Percentiles rank a stretch among this genome's conserved stretches.
Conservation (phyloP, 306 rosid genomes). For the Prinsepia uniflora region DNA sequence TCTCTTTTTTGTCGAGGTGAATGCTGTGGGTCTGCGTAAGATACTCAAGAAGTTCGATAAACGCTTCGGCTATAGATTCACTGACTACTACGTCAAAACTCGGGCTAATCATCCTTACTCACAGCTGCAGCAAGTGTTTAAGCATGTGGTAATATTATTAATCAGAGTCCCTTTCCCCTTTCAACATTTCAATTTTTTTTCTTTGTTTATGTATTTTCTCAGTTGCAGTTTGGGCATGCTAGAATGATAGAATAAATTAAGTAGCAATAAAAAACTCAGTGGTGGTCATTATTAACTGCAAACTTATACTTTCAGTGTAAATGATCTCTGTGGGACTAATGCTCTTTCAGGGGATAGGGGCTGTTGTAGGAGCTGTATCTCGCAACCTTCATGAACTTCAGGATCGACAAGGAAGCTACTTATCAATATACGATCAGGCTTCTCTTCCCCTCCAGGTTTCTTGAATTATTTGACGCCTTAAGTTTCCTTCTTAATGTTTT, state of each 20-base stretch:
- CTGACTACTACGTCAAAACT: slow-evolving; percentile 87
- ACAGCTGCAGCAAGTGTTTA: slow-evolving; percentile 97
- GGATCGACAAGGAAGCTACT: slow-evolving; percentile 94
- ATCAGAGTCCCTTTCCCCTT: slow-evolving; percentile 17
- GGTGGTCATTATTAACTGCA: slow-evolving; percentile 1
- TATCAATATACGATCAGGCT: slow-evolving; percentile 89
- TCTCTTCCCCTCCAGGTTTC: slow-evolving; percentile 82
- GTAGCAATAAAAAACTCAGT: not conserved
- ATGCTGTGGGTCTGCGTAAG: slow-evolving; percentile 96
- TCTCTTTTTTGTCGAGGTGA: slow-evolving; percentile 80
- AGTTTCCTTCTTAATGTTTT: slow-evolving; percentile 10
- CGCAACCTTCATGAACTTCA: slow-evolving; percentile 98
- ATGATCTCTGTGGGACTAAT: slow-evolving; percentile 26
- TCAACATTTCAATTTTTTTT: slow-evolving; percentile 1
- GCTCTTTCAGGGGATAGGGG: slow-evolving; percentile 76
- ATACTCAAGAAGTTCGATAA: slow-evolving; percentile 97
- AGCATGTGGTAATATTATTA: slow-evolving; percentile 86
- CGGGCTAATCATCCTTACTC: slow-evolving; percentile 99
- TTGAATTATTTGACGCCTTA: slow-evolving; percentile 18
- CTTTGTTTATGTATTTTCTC: not conserved
- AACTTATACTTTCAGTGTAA: slow-evolving; percentile 10
- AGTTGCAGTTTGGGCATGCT: not conserved
- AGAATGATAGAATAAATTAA: slow-evolving; percentile 10
- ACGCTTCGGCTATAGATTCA: slow-evolving; percentile 87
- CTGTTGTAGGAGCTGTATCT: slow-evolving; percentile 97